Conservation (phyloP, 768 basidiomycete genomes). For the Suillus subaureus region DNA sequence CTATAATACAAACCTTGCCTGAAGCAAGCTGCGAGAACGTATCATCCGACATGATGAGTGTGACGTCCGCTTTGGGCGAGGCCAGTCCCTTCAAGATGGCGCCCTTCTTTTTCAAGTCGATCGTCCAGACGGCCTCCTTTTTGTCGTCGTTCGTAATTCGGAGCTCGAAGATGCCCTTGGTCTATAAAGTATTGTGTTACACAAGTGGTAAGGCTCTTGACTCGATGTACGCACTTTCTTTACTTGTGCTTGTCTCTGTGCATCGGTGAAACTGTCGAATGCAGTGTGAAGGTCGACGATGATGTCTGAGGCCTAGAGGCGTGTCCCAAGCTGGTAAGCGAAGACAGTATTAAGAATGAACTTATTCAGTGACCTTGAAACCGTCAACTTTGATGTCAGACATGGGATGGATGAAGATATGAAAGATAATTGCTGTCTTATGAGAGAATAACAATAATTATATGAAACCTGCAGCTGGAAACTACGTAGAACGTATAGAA, state of each 20-base stretch:
- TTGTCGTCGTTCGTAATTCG: conserved; percentile 74
- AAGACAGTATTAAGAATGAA: background rate
- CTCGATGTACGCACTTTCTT: conserved; percentile 59
- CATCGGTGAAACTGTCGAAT: conserved; percentile 56
- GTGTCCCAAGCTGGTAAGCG: background rate
- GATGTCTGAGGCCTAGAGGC: conserved; percentile 64
- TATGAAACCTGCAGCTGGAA: background rate
- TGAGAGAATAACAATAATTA: background rate
- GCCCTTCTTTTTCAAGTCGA: conserved; percentile 89
- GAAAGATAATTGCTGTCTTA: conserved; percentile 2
- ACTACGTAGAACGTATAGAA: too few species aligned
- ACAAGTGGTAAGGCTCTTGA: background rate
- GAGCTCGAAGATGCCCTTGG: conserved; percentile 87
- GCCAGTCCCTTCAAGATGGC: conserved; percentile 68
- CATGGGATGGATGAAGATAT: conserved; percentile 41
- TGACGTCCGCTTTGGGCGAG: conserved; percentile 76
- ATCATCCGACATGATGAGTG: conserved; percentile 77
- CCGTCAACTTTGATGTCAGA: conserved; percentile 72
- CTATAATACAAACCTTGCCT: conserved; percentile 57
- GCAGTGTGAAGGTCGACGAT: conserved; percentile 53
- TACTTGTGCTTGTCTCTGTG: conserved; percentile 67
- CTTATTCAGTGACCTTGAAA: conserved; percentile 58
- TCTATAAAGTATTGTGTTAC: conserved; percentile 44
- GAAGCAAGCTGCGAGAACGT: conserved; percentile 69
- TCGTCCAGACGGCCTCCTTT: conserved; percentile 81